Percentiles rank a stretch among this genome's conserved stretches.
Conservation (phyloP, 371 early-diverging fungal genomes). For the Batkoa obscura region DNA sequence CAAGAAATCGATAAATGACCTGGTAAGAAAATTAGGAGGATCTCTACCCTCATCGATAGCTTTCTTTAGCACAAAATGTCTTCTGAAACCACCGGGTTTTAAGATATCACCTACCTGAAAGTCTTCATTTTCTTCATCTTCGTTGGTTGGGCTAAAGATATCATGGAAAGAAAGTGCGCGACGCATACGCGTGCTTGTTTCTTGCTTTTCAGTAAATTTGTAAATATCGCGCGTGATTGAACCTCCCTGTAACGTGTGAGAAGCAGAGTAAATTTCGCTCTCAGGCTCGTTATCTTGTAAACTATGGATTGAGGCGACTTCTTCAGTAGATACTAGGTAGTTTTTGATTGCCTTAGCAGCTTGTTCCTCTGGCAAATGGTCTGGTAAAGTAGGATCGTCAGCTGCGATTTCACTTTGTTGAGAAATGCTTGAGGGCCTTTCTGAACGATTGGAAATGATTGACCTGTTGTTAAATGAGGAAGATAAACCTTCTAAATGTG, state of each 20-base stretch:
- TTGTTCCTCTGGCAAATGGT: not conserved
- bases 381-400: not conserved
- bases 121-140: not conserved
- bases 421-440: not conserved
- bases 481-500: too few relatives aligned
- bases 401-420: not conserved
- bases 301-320: not conserved
- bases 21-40: conserved; percentile 51
- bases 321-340: conserved; percentile 1
- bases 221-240: conserved; percentile 75
- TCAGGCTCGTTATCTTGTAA: conserved; percentile 1
- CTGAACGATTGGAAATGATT: not conserved
- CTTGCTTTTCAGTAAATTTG: conserved; percentile 74
- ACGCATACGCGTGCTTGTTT: conserved; percentile 24
- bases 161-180: conserved; percentile 32
- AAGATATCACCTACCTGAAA: conserved; percentile 7
- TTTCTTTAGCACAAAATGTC: conserved; percentile 54
- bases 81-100: conserved; percentile 76
- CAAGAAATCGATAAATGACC: conserved; percentile 84
- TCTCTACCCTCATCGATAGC: conserved; percentile 46
- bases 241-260: conserved; percentile 37
- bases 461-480: not conserved
- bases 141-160: not conserved
- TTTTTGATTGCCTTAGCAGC: conserved; percentile 2
- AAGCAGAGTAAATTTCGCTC: conserved; percentile 1